Evolutionary conservation across 495 filamentous ascomycete species (phyloP).

Genomic region (Hamigera avellanea): DNA sequence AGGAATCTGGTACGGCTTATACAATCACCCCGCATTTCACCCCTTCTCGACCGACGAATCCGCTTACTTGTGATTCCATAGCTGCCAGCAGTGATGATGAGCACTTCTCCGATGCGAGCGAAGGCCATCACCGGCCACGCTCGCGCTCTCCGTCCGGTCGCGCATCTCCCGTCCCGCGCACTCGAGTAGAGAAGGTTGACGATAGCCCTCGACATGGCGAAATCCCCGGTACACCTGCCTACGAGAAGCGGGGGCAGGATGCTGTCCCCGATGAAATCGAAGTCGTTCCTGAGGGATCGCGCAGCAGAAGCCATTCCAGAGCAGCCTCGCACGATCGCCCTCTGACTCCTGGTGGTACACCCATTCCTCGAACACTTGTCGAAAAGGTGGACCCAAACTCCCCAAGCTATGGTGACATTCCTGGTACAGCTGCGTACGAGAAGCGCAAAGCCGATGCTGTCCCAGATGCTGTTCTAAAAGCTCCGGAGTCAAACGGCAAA

Average conservation of each 20-base stretch:
- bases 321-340: slow-evolving; percentile 26
- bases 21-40: neutral
- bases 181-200: slow-evolving; percentile 52
- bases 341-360: slow-evolving; percentile 40
- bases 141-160: slow-evolving; percentile 24
- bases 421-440: slow-evolving; percentile 68
- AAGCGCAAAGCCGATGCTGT: slow-evolving; percentile 70
- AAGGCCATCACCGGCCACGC: slow-evolving; percentile 38
- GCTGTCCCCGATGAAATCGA: slow-evolving; percentile 57
- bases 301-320: slow-evolving; percentile 34
- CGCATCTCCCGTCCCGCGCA: slow-evolving; percentile 47
- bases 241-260: slow-evolving; percentile 44
- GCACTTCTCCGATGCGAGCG: slow-evolving; percentile 83
- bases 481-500: slow-evolving; percentile 14
- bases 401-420: slow-evolving; percentile 75
- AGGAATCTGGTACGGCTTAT: slow-evolving; percentile 56
- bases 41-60: neutral
- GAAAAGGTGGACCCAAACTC: slow-evolving; percentile 59
- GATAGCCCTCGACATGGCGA: slow-evolving; percentile 46
- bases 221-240: slow-evolving; percentile 50
- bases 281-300: slow-evolving; percentile 43
- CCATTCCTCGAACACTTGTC: slow-evolving; percentile 72
- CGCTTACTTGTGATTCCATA: slow-evolving; percentile 1
- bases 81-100: slow-evolving; percentile 67
- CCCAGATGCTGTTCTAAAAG: slow-evolving; percentile 54